Evolutionary conservation across 2,329 filamentous ascomycete species (phyloP), one percentile per base, ranked within the genome.

Genomic region (Apiospora marii): DNA sequence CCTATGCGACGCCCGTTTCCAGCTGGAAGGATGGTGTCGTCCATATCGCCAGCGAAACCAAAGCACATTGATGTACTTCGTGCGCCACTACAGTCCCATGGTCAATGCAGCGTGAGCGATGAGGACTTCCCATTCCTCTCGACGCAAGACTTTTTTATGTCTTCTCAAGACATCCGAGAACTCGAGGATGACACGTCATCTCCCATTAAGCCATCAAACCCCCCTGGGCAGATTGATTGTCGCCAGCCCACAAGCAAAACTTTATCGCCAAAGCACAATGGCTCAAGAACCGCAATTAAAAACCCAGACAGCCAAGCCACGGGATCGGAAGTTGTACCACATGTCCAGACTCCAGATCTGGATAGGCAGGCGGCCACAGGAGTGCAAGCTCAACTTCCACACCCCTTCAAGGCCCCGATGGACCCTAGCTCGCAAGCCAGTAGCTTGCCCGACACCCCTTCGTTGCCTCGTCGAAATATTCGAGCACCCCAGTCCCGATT

Each of bases 151-250:
- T 72, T 87, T 0, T 73, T 82, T 1, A 76, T 87, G 12, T 87
- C 86, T 1, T 84, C 86, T 4, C 85, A 87, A 73, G 86, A 87
- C 61, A 72, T 87, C n/a, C 78, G 78, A 51, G 85, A 87, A 27
- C 79, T 87, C 49, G 81, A 79, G 44, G 24, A 70, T 22, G 27
- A n/a, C n/a, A 46, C 43, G 19, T 34, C 24, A 4, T 61, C 43
- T 7, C 27, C 43, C 44, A n/a, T 49, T 19, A 49, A 44, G 4
- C 43, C 41, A 34, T n/a, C 43, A 4, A 34, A 34, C 2, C 30
- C 67, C 67, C 19, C 19, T 0, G 24, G 27, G 22, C 27, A 27
- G 10, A 37, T 19, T 37, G 48, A 16, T 8, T 37, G 27, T 14
- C 8, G 37, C 16, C 19, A 37, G 27, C 8, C 44, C 30, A 34